phyloP scores from a whole-genome alignment of 306 rosid species.

The Glycine latifolia region DNA sequence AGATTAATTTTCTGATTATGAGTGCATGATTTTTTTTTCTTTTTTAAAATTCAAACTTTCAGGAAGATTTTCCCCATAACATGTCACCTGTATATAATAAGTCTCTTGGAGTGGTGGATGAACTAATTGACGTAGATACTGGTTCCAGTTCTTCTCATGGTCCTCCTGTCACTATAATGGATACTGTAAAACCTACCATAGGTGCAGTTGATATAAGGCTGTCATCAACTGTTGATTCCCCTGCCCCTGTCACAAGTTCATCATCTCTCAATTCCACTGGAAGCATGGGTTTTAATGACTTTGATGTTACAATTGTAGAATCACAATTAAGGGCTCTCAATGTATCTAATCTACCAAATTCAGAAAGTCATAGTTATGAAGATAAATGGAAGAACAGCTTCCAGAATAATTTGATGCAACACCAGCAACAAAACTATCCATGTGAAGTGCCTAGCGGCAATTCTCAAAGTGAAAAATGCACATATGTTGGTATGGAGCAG shows the following conservation, averaged over 20 bases:
- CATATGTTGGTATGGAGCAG: constrained; percentile 53
- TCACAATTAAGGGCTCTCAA: constrained; percentile 60
- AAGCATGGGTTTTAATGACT: constrained; percentile 53
- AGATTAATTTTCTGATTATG: constrained; percentile 33
- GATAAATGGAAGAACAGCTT: constrained; percentile 54
- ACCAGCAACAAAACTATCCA: constrained; percentile 55
- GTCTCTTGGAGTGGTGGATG: constrained; percentile 50
- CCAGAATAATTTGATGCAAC: constrained; percentile 58
- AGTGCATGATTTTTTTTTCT: constrained; percentile 15
- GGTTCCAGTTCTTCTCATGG: constrained; percentile 56
- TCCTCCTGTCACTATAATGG: constrained; percentile 40
- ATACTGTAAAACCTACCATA: constrained; percentile 41
- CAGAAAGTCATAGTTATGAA: constrained; percentile 55
- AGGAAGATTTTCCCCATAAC: constrained; percentile 60
- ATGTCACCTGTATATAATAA: constrained; percentile 56
- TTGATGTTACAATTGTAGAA: constrained; percentile 51
- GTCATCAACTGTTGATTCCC: constrained; percentile 47
- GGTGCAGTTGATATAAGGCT: constrained; percentile 50
- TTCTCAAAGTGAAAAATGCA: constrained; percentile 52
- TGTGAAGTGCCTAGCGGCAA: constrained; percentile 54
- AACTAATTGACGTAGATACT: constrained; percentile 45
- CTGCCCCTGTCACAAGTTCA: constrained; percentile 44
- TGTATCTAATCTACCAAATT: constrained; percentile 53
- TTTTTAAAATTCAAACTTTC: constrained; percentile 48
- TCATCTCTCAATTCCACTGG: constrained; percentile 53